Percentiles rank a stretch among this genome's conserved stretches.
Conservation (phyloP, 345 rosid species). For the Nephelium lappaceum region DNA sequence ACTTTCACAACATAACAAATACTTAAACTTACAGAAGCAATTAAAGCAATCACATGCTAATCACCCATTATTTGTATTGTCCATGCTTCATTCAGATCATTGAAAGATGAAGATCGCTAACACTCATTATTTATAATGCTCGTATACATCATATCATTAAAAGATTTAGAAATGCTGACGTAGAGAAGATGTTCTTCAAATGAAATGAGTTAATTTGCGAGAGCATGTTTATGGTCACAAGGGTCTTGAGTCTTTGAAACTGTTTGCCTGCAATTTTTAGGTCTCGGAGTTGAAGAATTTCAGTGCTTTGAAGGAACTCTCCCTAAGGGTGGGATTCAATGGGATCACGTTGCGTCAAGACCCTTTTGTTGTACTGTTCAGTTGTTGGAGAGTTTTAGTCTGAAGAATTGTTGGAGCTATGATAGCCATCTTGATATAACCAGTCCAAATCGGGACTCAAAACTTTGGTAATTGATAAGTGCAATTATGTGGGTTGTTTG, state of each 20-base stretch:
- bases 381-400: constrained; percentile 34
- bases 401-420: constrained; percentile 40
- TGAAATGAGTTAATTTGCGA: constrained; percentile 28
- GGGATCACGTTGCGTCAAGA: background rate
- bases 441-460: constrained; percentile 15
- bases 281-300: constrained; percentile 11
- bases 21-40: too few relatives aligned
- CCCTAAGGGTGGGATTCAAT: constrained; percentile 42
- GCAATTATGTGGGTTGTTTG: background rate
- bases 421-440: background rate
- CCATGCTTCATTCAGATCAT: too few relatives aligned
- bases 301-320: constrained; percentile 27
- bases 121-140: too few relatives aligned
- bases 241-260: constrained; percentile 30
- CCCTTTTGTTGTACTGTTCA: constrained; percentile 23
- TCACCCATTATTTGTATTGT: too few relatives aligned
- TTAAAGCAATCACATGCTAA: too few relatives aligned
- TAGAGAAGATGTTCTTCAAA: background rate
- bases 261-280: constrained; percentile 33
- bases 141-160: too few relatives aligned
- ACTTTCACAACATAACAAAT: too few relatives aligned
- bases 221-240: constrained; percentile 4
- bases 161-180: too few relatives aligned
- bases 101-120: too few relatives aligned
- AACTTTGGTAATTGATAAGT: constrained; percentile 33